A percentile compares a stretch with the other conserved stretches of the same genome.
Conservation (phyloP, 495 filamentous ascomycete species). For the Aspergillus asperescens region DNA sequence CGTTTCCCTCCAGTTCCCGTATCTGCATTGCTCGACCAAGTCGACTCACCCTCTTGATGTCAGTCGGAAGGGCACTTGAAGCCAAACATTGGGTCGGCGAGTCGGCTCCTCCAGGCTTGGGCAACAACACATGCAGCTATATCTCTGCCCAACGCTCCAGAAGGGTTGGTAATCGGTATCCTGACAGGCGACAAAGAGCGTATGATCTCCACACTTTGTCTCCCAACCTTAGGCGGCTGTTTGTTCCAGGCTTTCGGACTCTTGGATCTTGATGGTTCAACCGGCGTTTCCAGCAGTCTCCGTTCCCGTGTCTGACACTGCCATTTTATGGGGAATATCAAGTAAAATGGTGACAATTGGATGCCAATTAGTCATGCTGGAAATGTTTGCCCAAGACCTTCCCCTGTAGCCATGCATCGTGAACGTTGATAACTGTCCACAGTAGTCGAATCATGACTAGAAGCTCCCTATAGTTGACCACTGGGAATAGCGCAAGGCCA, state of each 20-base stretch:
- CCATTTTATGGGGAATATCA: background rate
- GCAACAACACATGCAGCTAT: constrained; percentile 29
- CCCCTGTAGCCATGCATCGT: constrained; percentile 1
- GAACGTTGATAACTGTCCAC: background rate
- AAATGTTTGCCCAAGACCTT: background rate
- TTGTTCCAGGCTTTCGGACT: constrained; percentile 1
- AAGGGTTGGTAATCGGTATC: constrained; percentile 6
- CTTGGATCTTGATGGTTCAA: constrained; percentile 4
- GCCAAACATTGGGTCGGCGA: constrained; percentile 17
- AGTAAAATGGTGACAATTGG: background rate
- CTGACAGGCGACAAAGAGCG: constrained; percentile 12
- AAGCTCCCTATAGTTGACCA: background rate
- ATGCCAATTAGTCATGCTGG: background rate
- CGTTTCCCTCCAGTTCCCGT: background rate
- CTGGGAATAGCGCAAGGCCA: background rate
- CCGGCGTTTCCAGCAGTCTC: background rate
- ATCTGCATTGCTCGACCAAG: background rate
- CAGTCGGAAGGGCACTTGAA: background rate
- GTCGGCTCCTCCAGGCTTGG: constrained; percentile 17
- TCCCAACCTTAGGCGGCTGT: constrained; percentile 18
- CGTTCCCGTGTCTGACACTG: background rate
- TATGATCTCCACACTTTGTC: constrained; percentile 17
- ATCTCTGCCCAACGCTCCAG: constrained; percentile 27
- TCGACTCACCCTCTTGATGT: background rate
- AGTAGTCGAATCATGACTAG: background rate